Percentiles rank a stretch among this genome's conserved stretches.
These are phyloP conservation scores for Penicillium tannophilum DNA, from an alignment of 495 filamentous ascomycete species.

Conservation along the genomic window DNA sequence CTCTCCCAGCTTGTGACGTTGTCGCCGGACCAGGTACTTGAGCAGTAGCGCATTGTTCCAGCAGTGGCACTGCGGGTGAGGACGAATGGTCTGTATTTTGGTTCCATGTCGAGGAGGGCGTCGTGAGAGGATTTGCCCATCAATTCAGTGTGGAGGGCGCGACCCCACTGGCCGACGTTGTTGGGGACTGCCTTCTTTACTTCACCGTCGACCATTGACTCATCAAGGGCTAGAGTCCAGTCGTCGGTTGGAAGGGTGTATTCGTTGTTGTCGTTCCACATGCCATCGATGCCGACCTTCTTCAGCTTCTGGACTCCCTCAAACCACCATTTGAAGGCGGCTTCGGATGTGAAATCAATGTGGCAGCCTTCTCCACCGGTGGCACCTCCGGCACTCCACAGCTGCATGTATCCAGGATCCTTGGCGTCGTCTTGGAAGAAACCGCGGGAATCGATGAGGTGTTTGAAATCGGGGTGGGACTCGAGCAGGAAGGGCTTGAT, in stretches of 20 bases:
- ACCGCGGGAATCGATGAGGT: conserved; percentile 52
- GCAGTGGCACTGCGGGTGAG: conserved; percentile 69
- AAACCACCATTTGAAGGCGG: conserved; percentile 70
- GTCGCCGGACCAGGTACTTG: conserved; percentile 69
- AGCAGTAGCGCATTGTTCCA: conserved; percentile 66
- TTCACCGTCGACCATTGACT: conserved; percentile 35
- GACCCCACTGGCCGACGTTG: conserved; percentile 63
- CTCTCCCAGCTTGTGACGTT: conserved; percentile 67
- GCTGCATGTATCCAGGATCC: conserved; percentile 55
- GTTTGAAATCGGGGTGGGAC: conserved; percentile 64
- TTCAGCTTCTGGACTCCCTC: conserved; percentile 62
- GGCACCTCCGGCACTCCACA: conserved; percentile 70
- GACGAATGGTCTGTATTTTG: conserved; percentile 60
- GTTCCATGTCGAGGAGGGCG: conserved; percentile 56
- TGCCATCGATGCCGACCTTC: conserved; percentile 63
- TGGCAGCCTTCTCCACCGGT: conserved; percentile 69
- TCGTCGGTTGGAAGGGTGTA: conserved; percentile 66
- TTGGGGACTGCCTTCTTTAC: conserved; percentile 32
- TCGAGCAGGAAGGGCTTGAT: conserved; percentile 70
- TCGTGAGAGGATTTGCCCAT: conserved; percentile 68
- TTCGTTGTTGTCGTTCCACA: conserved; percentile 81
- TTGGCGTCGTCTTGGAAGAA: conserved; percentile 62
- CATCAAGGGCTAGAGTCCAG: conserved; percentile 59
- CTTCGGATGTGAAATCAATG: conserved; percentile 66
- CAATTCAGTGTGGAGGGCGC: conserved; percentile 64